A percentile compares a stretch with the other conserved stretches of the same genome.
These are phyloP conservation scores for Biscogniauxia sp. DNA, from an alignment of 2,329 filamentous ascomycete genomes.

Conservation along the genomic window DNA sequence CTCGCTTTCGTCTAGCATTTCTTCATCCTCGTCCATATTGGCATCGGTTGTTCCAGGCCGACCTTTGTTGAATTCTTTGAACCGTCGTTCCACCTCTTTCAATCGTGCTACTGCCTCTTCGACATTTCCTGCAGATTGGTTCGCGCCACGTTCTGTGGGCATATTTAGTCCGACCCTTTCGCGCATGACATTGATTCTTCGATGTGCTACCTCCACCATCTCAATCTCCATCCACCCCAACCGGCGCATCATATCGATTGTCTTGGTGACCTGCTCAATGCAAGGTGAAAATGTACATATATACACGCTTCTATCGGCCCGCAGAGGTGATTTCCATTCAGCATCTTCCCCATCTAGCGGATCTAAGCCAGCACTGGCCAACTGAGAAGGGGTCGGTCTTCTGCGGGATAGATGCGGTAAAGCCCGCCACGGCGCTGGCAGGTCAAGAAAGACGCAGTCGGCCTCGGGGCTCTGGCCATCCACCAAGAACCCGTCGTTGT, in stretches of 20 bases:
- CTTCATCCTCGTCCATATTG: conserved; percentile 39
- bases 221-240: conserved; percentile 88
- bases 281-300: conserved; percentile 96
- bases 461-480: conserved; percentile 59
- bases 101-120: conserved; percentile 74
- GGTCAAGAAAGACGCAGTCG: conserved; percentile 73
- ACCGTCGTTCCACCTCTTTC: conserved; percentile 68
- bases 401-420: conserved; percentile 70
- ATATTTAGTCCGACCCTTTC: conserved; percentile 73
- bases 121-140: conserved; percentile 69
- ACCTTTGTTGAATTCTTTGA: conserved; percentile 59
- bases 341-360: conserved; percentile 19
- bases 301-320: conserved; percentile 68
- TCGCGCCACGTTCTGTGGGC: conserved; percentile 66
- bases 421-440: conserved; percentile 79
- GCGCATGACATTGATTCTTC: conserved; percentile 75
- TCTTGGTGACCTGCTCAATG: conserved; percentile 91
- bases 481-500: conserved; percentile 69
- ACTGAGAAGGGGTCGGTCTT: conserved; percentile 33
- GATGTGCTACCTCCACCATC: conserved; percentile 86
- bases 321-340: conserved; percentile 60
- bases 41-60: conserved; percentile 30
- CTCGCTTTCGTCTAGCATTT: conserved; percentile 31
- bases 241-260: conserved; percentile 74
- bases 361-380: conserved; percentile 18